Percentiles rank a stretch among this genome's conserved stretches.
Evolutionary conservation across 768 basidiomycete genomes (phyloP).

Genomic region (Suillus spraguei): DNA sequence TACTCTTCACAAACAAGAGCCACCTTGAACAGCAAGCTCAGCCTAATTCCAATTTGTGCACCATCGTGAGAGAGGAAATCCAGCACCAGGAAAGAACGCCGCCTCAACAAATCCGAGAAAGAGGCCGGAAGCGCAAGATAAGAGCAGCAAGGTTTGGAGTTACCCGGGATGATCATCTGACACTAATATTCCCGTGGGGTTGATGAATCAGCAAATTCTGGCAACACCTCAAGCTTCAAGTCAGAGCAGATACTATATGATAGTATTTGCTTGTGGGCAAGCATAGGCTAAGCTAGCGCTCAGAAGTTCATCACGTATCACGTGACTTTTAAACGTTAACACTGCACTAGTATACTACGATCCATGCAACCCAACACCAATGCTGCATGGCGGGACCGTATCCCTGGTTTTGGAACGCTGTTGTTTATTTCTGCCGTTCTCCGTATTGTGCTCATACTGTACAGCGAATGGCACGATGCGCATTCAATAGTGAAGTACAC

Average conservation of each 20-base stretch:
- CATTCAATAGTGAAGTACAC: constrained; percentile 90
- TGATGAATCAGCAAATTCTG: too few species aligned
- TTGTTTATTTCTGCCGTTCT: constrained; percentile 57
- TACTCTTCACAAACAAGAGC: constrained; percentile 70
- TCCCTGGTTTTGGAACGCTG: constrained; percentile 50
- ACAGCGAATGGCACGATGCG: constrained; percentile 90
- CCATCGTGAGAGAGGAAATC: constrained; percentile 71
- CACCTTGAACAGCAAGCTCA: constrained; percentile 44
- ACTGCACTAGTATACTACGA: too few species aligned
- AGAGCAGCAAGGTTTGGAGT: constrained; percentile 42
- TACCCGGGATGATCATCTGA: not conserved
- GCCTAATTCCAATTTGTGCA: constrained; percentile 11
- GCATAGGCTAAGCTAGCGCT: too few species aligned
- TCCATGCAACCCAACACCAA: not conserved
- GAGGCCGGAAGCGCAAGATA: constrained; percentile 56
- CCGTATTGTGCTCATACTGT: constrained; percentile 72
- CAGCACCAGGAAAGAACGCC: constrained; percentile 63
- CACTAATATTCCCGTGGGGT: not conserved
- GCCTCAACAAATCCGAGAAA: constrained; percentile 67
- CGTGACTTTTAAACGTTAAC: too few species aligned
- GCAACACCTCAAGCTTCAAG: not conserved
- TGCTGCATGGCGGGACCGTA: constrained; percentile 13
- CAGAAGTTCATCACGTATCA: too few species aligned
- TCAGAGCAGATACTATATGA: not conserved
- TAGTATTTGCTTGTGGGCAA: too few species aligned